Percentiles rank a stretch among this genome's conserved stretches.
phyloP scores from a whole-genome alignment of 1,139 yeast genomes.

The Yueomyces sp. region DNA sequence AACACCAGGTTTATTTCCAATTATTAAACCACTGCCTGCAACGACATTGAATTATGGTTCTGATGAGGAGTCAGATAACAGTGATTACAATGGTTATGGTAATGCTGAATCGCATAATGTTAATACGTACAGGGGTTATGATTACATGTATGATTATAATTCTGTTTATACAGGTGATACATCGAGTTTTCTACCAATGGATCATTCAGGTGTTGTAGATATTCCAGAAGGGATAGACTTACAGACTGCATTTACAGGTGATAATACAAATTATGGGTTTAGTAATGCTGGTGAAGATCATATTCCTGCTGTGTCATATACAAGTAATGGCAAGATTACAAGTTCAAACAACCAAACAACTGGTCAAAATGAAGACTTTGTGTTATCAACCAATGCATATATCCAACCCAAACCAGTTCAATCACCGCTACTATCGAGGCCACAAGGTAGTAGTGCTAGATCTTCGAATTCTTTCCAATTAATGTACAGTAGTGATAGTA shows the following conservation, averaged over 20 bases:
- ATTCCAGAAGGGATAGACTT: slow-evolving; percentile 28
- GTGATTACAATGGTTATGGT: slow-evolving; percentile 27
- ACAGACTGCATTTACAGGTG: slow-evolving; percentile 19
- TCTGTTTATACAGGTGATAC: slow-evolving; percentile 57
- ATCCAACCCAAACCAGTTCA: no score
- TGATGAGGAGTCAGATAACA: slow-evolving; percentile 54
- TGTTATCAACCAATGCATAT: background rate
- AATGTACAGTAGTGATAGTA: background rate
- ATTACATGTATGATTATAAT: slow-evolving; percentile 78
- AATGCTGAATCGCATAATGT: slow-evolving; percentile 66
- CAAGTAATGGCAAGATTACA: background rate
- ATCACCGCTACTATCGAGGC: background rate
- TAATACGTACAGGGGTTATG: slow-evolving; percentile 64
- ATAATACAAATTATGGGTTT: slow-evolving; percentile 4
- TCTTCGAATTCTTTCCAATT: background rate
- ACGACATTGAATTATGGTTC: slow-evolving; percentile 71
- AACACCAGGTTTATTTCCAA: slow-evolving; percentile 23
- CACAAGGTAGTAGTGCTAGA: background rate
- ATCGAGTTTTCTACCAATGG: slow-evolving; percentile 23
- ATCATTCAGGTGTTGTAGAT: slow-evolving; percentile 33
- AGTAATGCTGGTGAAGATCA: background rate
- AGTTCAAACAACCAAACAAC: background rate
- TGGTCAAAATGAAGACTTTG: background rate
- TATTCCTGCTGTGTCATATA: background rate
- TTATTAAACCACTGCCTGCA: slow-evolving; percentile 69